These are phyloP conservation scores for Ophiostoma quercus DNA, from an alignment of 2,329 filamentous ascomycete genomes.

Conservation along the genomic window DNA sequence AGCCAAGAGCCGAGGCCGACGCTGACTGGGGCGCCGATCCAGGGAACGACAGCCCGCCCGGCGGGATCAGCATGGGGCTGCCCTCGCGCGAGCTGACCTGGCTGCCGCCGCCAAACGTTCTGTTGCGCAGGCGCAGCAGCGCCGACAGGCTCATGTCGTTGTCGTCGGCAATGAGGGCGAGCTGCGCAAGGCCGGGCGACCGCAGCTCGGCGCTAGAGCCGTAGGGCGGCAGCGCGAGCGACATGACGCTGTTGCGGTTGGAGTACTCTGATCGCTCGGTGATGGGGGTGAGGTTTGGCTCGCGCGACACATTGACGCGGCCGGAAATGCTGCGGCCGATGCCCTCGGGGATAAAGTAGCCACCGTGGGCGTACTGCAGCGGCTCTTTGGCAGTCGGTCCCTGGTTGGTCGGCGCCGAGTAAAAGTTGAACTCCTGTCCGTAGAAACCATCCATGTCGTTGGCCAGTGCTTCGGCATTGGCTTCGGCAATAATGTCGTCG, in stretches of 20 bases:
- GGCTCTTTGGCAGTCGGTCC: constrained; percentile 33
- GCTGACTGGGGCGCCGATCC: constrained; percentile 37
- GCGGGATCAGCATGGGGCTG: constrained; percentile 41
- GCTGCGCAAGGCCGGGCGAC: constrained; percentile 70
- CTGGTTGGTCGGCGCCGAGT: constrained; percentile 49
- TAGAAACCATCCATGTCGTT: constrained; percentile 93
- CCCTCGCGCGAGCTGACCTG: constrained; percentile 60
- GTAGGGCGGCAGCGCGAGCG: constrained; percentile 52
- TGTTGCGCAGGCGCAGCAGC: constrained; percentile 65
- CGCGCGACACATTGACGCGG: constrained; percentile 61
- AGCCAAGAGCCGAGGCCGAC: not conserved
- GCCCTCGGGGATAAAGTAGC: constrained; percentile 73
- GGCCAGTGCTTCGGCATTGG: constrained; percentile 87
- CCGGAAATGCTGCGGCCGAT: constrained; percentile 67
- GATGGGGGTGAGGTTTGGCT: constrained; percentile 92
- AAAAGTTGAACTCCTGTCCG: constrained; percentile 94
- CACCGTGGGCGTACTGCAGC: constrained; percentile 68
- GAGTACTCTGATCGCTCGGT: constrained; percentile 95
- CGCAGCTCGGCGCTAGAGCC: constrained; percentile 46
- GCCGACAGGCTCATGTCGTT: constrained; percentile 68
- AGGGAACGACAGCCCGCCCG: constrained; percentile 25
- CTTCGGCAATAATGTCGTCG: constrained; percentile 87
- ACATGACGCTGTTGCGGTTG: constrained; percentile 86
- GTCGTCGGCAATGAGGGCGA: constrained; percentile 60
- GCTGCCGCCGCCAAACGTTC: constrained; percentile 68